Evolutionary conservation across 2,329 filamentous ascomycete genomes (phyloP).

Genomic region (Aspergillus fischeri): DNA sequence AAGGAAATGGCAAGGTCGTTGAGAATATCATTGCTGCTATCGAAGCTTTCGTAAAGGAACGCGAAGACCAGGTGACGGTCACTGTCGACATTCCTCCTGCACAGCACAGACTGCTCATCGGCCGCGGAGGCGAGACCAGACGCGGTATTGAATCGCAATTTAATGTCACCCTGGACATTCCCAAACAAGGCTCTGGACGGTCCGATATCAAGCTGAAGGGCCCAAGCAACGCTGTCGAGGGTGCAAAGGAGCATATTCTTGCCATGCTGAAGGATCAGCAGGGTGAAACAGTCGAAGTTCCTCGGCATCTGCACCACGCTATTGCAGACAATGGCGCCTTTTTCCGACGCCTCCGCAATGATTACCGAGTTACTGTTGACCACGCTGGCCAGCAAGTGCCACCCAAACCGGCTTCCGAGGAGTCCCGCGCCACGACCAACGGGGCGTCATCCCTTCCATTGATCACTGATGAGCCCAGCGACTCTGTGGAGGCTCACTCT

Average conservation of each 20-base stretch:
- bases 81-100: constrained; percentile 77
- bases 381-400: constrained; percentile 79
- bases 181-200: constrained; percentile 78
- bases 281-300: constrained; percentile 81
- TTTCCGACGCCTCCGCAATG: constrained; percentile 84
- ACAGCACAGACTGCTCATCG: constrained; percentile 88
- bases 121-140: constrained; percentile 83
- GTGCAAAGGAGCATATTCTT: constrained; percentile 79
- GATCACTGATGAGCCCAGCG: constrained; percentile 79
- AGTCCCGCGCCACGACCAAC: constrained; percentile 51
- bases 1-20: constrained; percentile 78
- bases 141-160: constrained; percentile 82
- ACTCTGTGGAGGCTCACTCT: constrained; percentile 64
- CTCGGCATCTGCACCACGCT: constrained; percentile 74
- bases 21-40: constrained; percentile 85
- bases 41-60: constrained; percentile 73
- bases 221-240: constrained; percentile 70
- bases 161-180: constrained; percentile 82
- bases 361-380: constrained; percentile 85
- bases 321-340: constrained; percentile 82
- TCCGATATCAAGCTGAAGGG: constrained; percentile 85
- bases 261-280: constrained; percentile 78
- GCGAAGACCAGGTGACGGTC: constrained; percentile 76
- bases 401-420: constrained; percentile 56
- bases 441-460: constrained; percentile 67